A percentile compares a stretch with the other conserved stretches of the same genome.
phyloP scores from a whole-genome alignment of 202 grass and related monocot genomes.

The Tripidium arundinaceum region DNA sequence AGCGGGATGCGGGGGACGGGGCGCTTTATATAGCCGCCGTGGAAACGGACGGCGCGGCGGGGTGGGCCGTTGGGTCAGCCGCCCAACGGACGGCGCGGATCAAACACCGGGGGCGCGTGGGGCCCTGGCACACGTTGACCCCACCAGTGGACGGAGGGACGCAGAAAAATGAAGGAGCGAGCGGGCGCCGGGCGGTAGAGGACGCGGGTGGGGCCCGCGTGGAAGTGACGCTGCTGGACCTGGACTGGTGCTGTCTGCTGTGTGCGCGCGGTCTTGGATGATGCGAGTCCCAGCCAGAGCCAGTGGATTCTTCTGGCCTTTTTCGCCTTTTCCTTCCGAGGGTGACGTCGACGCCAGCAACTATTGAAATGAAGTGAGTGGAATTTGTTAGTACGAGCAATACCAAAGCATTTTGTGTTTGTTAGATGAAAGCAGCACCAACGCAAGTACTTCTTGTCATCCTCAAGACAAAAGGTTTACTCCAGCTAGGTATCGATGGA shows the following conservation, averaged over 20 bases:
- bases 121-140: background rate
- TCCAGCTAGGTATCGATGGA: too few species aligned
- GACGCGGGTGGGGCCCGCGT: background rate
- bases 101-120: background rate
- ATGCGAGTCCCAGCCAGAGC: too few species aligned
- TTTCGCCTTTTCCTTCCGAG: background rate
- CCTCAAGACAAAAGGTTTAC: too few species aligned
- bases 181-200: background rate
- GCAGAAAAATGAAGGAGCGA: conserved; percentile 21
- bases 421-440: too few species aligned
- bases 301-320: too few species aligned
- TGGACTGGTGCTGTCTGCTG: background rate
- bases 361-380: background rate
- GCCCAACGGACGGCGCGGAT: conserved; percentile 36
- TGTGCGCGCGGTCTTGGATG: too few species aligned
- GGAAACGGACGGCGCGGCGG: conserved; percentile 29
- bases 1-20: background rate
- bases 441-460: too few species aligned
- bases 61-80: background rate
- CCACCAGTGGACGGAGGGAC: background rate
- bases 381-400: background rate
- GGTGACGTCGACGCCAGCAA: background rate
- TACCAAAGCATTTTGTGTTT: background rate
- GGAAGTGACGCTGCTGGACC: background rate
- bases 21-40: conserved; percentile 3